Evolutionary conservation across 352 stramenopile genomes (phyloP), one percentile per base, ranked within the genome.

Genomic region (Phytophthora kernoviae): DNA sequence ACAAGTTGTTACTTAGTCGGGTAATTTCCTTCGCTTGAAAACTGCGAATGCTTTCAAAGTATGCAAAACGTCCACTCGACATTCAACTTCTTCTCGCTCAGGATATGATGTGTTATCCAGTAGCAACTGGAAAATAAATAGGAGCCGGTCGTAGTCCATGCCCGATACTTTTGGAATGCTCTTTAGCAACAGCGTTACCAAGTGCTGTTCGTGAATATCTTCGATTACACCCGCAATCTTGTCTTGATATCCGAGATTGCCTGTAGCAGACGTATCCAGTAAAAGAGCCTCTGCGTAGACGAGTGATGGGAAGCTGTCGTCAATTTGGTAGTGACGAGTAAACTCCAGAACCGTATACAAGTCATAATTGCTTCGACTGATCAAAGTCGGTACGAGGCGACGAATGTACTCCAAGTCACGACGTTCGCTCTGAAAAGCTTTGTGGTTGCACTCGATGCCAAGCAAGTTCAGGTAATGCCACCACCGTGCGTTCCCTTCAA

Each of bases 331-430:
- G 36, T 94, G 81, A 0, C 83, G 74, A 18, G 85, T 90, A 46
- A 94, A 93, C 46, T 94, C 85, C 11, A 89, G 59, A 26, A 91
- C 81, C 2, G 81, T 91, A 52, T 91, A 90, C 22, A 91, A 88
- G 44, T 94, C 85, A 34, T 77, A 89, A 22, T 84, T 91, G 47
- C 78, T 94, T 39, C 75, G 84, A 30, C 65, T 62, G 30, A 94
- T 66, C 34, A 93, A 58, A 12, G 57, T 66, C 21, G 83, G 85
- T 1, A 94, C 83, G 22, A 94, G 66, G 6, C 46, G 54, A 17
- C 76, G 80, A 47, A 94, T 89, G 37, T 89, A 88, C 37, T 75
- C 57, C n/a, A 90, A 45, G 55, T 94, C 80, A 8, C 83, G 67
- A 20, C 70, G 70, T 22, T 91, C 77, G 33, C 77, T 88, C 53